Conservation (phyloP, 2,329 filamentous ascomycete species). For the Pseudogymnoascus sp. region DNA sequence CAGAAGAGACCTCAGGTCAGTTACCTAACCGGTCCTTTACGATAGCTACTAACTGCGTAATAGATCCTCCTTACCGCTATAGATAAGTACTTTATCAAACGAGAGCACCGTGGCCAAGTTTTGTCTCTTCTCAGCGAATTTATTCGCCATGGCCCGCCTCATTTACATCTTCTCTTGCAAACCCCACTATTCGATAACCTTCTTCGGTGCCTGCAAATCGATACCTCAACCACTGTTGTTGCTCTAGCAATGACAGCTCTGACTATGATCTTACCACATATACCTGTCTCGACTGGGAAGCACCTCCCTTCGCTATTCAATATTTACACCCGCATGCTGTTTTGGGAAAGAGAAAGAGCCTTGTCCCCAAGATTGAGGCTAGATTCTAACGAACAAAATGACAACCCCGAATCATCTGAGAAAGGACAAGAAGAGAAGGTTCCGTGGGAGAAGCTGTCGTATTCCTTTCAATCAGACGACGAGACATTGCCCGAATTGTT, state of each 20-base stretch:
- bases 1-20: conserved; percentile 59
- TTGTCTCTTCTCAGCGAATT: conserved; percentile 65
- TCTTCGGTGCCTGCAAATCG: conserved; percentile 65
- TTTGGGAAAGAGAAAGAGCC: conserved; percentile 54
- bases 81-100: conserved; percentile 58
- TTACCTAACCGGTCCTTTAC: not conserved
- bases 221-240: conserved; percentile 71
- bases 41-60: conserved; percentile 18
- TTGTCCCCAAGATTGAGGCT: conserved; percentile 11
- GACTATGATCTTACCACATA: conserved; percentile 77
- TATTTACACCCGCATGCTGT: conserved; percentile 71
- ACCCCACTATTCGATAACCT: conserved; percentile 66
- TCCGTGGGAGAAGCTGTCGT: conserved; percentile 58
- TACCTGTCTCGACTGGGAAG: conserved; percentile 63
- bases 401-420: conserved; percentile 32
- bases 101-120: conserved; percentile 55
- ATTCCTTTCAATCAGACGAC: conserved; percentile 55
- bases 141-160: conserved; percentile 69
- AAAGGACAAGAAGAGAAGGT: conserved; percentile 25
- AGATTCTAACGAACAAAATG: conserved; percentile 25
- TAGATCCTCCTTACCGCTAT: conserved; percentile 60
- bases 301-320: conserved; percentile 70
- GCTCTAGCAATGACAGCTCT: conserved; percentile 66
- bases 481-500: conserved; percentile 59
- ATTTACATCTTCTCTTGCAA: conserved; percentile 65